Percentiles rank a stretch among this genome's conserved stretches.
Conservation (phyloP, 345 rosid species). For the Murraya paniculata region DNA sequence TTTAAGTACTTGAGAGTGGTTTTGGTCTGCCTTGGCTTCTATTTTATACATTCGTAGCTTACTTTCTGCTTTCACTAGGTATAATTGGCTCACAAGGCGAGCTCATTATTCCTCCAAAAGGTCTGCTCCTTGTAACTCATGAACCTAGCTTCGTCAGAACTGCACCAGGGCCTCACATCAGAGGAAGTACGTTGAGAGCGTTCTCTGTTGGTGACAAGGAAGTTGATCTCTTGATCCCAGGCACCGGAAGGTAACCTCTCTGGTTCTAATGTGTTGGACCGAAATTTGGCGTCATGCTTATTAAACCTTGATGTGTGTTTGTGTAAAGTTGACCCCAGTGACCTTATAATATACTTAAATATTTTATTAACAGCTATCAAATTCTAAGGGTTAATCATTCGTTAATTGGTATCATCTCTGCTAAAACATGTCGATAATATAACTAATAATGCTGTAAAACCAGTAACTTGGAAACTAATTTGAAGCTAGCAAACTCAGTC, state of each 20-base stretch:
- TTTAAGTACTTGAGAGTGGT: not conserved
- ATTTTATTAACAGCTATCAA: not conserved
- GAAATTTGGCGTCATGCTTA: not conserved
- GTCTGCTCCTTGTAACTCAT: constrained; percentile 50
- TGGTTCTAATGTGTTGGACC: not conserved
- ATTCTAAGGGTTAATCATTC: too few relatives aligned
- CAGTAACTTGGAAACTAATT: not conserved
- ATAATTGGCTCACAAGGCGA: constrained; percentile 29
- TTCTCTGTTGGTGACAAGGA: constrained; percentile 50
- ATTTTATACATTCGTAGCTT: constrained; percentile 9
- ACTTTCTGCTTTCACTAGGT: constrained; percentile 27
- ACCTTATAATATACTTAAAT: not conserved
- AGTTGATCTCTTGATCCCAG: constrained; percentile 60
- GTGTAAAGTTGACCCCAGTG: not conserved
- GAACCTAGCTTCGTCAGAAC: constrained; percentile 49
- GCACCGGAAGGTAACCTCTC: constrained; percentile 48
- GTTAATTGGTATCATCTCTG: not conserved
- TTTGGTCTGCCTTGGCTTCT: not conserved
- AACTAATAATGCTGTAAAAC: not conserved
- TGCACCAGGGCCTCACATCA: constrained; percentile 56
- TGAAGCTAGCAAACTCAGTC: not conserved
- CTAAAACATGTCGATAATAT: not conserved
- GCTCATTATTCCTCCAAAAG: constrained; percentile 39
- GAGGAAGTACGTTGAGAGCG: constrained; percentile 54
- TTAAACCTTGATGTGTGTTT: not conserved